Conservation (phyloP, 2,329 filamentous ascomycete species). For the Reticulascus tulasneorum region DNA sequence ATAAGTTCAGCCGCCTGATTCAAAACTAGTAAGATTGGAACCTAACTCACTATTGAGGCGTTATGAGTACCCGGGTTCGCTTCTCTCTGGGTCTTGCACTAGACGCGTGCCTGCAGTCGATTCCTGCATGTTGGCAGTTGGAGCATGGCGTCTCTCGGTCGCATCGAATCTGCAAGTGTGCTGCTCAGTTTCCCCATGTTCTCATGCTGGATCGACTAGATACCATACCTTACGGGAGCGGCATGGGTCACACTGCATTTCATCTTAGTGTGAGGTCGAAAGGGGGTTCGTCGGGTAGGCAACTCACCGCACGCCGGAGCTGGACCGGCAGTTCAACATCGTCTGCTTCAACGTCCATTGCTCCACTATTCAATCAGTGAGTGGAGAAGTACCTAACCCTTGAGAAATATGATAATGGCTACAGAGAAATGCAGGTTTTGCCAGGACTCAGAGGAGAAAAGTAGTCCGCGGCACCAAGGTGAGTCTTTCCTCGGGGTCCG, state of each 20-base stretch:
- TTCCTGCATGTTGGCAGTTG: no score
- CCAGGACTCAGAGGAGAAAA: no score
- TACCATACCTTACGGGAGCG: conserved; percentile 27
- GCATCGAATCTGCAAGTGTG: no score
- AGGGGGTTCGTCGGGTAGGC: no score
- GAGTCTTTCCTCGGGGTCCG: no score
- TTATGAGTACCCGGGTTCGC: conserved; percentile 28
- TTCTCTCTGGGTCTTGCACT: conserved; percentile 32
- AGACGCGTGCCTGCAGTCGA: no score
- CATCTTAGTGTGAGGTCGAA: conserved; percentile 3
- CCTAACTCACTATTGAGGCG: conserved; percentile 28
- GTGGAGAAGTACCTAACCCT: no score
- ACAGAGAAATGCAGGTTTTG: no score
- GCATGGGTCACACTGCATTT: conserved; percentile 25
- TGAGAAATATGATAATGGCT: no score
- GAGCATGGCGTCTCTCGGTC: no score
- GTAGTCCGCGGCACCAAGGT: no score
- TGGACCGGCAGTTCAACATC: background rate
- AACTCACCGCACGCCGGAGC: conserved; percentile 11
- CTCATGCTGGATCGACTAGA: conserved; percentile 15
- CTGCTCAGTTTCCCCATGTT: conserved; percentile 27
- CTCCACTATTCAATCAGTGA: no score
- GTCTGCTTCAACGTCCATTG: background rate
- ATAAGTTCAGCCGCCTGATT: background rate
- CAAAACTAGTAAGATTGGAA: background rate